Conservation (phyloP, 306 rosid species). For the Acacia crassicarpa region DNA sequence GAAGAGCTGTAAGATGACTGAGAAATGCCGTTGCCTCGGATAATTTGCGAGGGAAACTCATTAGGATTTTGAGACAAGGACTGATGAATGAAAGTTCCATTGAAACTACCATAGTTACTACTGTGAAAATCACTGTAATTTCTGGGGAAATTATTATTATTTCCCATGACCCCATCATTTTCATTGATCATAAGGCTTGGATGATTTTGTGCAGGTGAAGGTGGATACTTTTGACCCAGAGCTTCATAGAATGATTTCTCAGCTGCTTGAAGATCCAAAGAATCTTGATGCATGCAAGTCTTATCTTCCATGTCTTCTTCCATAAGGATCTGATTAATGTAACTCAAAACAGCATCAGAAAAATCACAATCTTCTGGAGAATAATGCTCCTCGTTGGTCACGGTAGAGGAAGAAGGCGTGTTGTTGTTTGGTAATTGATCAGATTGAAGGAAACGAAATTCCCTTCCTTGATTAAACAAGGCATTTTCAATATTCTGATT, state of each 20-base stretch:
- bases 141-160: constrained; percentile 37
- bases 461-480: constrained; percentile 42
- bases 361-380: constrained; percentile 87
- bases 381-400: constrained; percentile 65
- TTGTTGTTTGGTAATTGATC: constrained; percentile 31
- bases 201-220: constrained; percentile 46
- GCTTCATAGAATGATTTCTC: constrained; percentile 89
- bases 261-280: constrained; percentile 91
- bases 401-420: constrained; percentile 43
- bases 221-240: constrained; percentile 85
- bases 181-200: constrained; percentile 27
- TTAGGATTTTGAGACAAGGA: constrained; percentile 28
- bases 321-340: constrained; percentile 92
- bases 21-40: constrained; percentile 39
- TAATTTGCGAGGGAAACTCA: constrained; percentile 38
- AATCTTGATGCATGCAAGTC: constrained; percentile 82
- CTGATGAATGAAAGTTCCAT: constrained; percentile 37
- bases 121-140: constrained; percentile 33
- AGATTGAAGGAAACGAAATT: constrained; percentile 42
- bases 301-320: constrained; percentile 94
- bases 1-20: constrained; percentile 65
- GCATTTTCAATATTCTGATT: constrained; percentile 41
- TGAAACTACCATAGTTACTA: constrained; percentile 41
- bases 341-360: constrained; percentile 76
- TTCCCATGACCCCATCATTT: constrained; percentile 39